Percentiles rank a stretch among this genome's conserved stretches.
These are phyloP conservation scores for Penicillium sp. DNA, from an alignment of 2,329 filamentous ascomycete genomes.

Conservation along the genomic window DNA sequence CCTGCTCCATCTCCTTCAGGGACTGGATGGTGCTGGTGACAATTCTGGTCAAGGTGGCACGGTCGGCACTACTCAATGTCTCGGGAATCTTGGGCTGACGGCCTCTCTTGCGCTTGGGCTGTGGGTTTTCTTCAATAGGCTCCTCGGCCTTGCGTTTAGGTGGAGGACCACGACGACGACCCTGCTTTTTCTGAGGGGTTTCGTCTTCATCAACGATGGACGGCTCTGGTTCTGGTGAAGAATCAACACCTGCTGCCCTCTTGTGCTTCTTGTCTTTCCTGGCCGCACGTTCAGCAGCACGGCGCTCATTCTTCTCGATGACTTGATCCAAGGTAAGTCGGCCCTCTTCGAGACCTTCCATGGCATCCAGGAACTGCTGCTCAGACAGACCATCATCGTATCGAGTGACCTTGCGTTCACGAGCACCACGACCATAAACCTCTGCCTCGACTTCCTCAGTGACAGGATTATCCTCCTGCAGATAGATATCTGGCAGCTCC, in stretches of 20 bases:
- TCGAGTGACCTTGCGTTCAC: constrained; percentile 89
- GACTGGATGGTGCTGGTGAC: constrained; percentile 75
- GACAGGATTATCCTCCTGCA: constrained; percentile 80
- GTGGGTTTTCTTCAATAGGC: constrained; percentile 73
- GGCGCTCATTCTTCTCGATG: constrained; percentile 79
- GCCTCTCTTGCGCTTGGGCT: constrained; percentile 74
- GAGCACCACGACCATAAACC: constrained; percentile 80
- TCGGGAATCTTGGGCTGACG: constrained; percentile 70
- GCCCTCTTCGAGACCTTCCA: constrained; percentile 91
- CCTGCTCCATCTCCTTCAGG: constrained; percentile 81
- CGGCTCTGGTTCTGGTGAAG: constrained; percentile 72
- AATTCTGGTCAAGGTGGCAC: constrained; percentile 75
- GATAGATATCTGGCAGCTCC: constrained; percentile 91
- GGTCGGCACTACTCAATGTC: constrained; percentile 67
- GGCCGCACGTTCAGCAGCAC: constrained; percentile 65
- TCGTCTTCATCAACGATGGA: constrained; percentile 71
- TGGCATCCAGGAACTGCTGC: constrained; percentile 97
- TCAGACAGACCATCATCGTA: constrained; percentile 98
- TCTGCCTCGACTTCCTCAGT: constrained; percentile 75
- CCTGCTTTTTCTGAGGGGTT: constrained; percentile 68
- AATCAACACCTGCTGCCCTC: constrained; percentile 50
- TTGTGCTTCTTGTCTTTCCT: constrained; percentile 62
- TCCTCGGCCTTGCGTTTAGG: constrained; percentile 89
- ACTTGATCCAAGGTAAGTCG: constrained; percentile 76
- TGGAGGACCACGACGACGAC: constrained; percentile 72